Conservation (phyloP, 805 yeast genomes). For the Barnettozyma populi region DNA sequence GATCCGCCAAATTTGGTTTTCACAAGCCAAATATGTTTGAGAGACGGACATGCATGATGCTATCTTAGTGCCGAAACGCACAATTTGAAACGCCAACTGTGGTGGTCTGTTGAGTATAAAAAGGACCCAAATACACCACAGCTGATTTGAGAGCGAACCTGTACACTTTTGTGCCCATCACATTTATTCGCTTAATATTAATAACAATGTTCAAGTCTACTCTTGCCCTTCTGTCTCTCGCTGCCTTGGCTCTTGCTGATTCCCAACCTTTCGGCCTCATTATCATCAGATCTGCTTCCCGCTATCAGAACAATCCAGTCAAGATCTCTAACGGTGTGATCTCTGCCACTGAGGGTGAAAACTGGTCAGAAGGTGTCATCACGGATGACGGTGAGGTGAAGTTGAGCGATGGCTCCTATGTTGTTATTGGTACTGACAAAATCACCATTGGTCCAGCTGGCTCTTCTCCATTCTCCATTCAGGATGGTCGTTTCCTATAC, state of each 20-base stretch:
- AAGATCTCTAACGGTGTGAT: conserved; percentile 16
- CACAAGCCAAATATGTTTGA: background rate
- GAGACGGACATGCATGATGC: background rate
- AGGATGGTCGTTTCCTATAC: conserved; percentile 32
- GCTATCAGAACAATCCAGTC: conserved; percentile 28
- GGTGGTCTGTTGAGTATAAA: background rate
- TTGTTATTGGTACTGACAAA: conserved; percentile 23
- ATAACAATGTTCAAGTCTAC: background rate
- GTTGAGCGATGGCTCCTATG: conserved; percentile 26
- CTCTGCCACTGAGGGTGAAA: conserved; percentile 12
- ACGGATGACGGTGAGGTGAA: conserved; percentile 31
- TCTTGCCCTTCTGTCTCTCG: conserved; percentile 24
- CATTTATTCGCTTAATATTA: conserved; percentile 1
- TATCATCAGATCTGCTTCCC: conserved; percentile 32
- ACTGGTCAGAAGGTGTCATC: conserved; percentile 16
- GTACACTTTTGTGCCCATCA: too few relatives aligned
- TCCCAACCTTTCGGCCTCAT: conserved; percentile 32
- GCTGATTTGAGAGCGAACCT: too few relatives aligned
- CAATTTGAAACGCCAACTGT: background rate
- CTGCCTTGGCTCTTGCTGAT: conserved; percentile 30
- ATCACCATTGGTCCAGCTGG: conserved; percentile 27
- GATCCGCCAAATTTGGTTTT: background rate
- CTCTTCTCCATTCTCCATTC: conserved; percentile 35
- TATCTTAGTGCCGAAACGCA: background rate
- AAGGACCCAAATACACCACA: background rate